Percentiles rank a stretch among this genome's conserved stretches.
Evolutionary conservation across 2,329 filamentous ascomycete genomes (phyloP).

Genomic region (Penicillium sp.): DNA sequence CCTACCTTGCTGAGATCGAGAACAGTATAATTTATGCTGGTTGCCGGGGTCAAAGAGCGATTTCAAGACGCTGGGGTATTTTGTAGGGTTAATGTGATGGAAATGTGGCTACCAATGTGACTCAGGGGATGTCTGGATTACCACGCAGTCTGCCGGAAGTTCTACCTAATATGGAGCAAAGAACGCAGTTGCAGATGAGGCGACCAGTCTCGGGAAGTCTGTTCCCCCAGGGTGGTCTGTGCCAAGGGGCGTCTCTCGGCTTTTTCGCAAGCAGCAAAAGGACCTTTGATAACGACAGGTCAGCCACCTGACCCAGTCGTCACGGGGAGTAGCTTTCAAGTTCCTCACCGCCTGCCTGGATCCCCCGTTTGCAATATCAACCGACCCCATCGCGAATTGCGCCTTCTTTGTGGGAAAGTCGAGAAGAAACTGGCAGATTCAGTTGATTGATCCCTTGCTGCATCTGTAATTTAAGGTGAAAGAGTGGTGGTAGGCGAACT

Average conservation of each 20-base stretch:
- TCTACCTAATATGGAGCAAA: conserved; percentile 14
- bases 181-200: conserved; percentile 26
- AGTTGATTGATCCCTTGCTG: background rate
- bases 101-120: conserved; percentile 1
- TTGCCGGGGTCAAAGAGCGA: background rate
- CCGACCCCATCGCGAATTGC: conserved; percentile 8
- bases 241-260: background rate
- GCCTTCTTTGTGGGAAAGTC: background rate
- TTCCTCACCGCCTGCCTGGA: conserved; percentile 6
- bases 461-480: background rate
- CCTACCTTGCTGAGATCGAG: background rate
- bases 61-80: background rate
- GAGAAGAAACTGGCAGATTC: background rate
- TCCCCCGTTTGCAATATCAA: background rate
- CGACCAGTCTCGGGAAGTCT: conserved; percentile 27
- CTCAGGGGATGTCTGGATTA: background rate
- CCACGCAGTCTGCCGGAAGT: background rate
- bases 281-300: background rate
- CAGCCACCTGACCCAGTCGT: conserved; percentile 10
- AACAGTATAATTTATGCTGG: background rate
- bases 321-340: conserved; percentile 1
- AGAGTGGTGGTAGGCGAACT: background rate
- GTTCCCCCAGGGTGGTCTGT: conserved; percentile 22
- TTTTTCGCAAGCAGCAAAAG: background rate
- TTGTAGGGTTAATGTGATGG: background rate